Percentiles rank a stretch among this genome's conserved stretches.
Evolutionary conservation across 2,329 filamentous ascomycete species (phyloP).

Genomic region (Talaromyces funiculosus): DNA sequence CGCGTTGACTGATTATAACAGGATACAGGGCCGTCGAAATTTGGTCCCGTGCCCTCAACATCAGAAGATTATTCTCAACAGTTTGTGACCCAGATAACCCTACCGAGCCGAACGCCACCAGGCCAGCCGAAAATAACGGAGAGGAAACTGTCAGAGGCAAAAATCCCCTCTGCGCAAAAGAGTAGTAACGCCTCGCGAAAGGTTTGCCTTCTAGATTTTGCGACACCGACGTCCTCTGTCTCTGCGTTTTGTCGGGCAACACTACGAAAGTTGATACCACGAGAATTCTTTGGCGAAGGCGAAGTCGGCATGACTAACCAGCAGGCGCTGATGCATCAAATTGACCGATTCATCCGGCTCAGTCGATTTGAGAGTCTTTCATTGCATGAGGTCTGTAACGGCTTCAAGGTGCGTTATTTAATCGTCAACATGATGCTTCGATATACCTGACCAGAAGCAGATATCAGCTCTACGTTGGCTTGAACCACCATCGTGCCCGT

Average conservation of each 20-base stretch:
- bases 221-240: constrained; percentile 62
- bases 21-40: constrained; percentile 8
- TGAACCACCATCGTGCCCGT: constrained; percentile 44
- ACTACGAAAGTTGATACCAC: constrained; percentile 66
- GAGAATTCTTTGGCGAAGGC: constrained; percentile 65
- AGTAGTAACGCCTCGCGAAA: constrained; percentile 15
- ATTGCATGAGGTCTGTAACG: constrained; percentile 71
- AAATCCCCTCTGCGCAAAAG: constrained; percentile 10
- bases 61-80: background rate
- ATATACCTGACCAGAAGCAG: constrained; percentile 37
- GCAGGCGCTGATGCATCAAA: constrained; percentile 54
- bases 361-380: constrained; percentile 76
- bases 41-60: background rate
- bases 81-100: constrained; percentile 4
- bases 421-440: background rate
- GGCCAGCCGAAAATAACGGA: constrained; percentile 12
- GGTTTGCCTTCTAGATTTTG: constrained; percentile 56
- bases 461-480: constrained; percentile 70
- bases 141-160: background rate
- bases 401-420: constrained; percentile 56
- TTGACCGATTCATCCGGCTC: constrained; percentile 73
- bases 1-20: constrained; percentile 6
- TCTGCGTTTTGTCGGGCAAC: constrained; percentile 83
- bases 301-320: constrained; percentile 56
- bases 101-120: background rate